Conservation (phyloP, 106 monocot genomes). For the Vanilla planifolia region DNA sequence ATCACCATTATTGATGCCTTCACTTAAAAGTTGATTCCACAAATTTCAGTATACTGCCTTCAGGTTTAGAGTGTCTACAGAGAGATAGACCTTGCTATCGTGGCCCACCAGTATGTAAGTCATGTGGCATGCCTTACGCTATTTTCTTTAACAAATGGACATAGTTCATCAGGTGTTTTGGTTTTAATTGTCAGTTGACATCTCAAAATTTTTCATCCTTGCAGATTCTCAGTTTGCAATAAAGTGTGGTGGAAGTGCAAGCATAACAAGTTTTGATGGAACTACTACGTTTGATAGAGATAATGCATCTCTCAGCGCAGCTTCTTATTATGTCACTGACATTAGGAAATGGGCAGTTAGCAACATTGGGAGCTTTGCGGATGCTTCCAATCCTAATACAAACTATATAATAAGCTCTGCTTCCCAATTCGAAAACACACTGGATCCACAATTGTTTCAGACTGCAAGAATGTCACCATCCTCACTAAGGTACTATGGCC, state of each 20-base stretch:
- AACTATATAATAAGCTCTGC: conserved; percentile 32
- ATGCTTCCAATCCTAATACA: conserved; percentile 16
- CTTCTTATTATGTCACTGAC: conserved; percentile 67
- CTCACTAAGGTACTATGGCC: conserved; percentile 85
- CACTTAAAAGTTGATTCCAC: neutral
- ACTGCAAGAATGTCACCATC: conserved; percentile 69
- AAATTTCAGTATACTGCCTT: conserved; percentile 40
- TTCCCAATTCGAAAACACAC: conserved; percentile 58
- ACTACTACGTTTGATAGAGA: conserved; percentile 47
- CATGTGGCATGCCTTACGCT: neutral
- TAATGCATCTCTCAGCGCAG: conserved; percentile 33
- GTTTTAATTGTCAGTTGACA: neutral
- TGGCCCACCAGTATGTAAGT: conserved; percentile 57
- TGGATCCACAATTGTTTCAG: conserved; percentile 71
- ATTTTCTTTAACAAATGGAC: neutral
- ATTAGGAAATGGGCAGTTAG: conserved; percentile 62
- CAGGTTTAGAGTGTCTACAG: conserved; percentile 79
- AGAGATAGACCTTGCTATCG: conserved; percentile 51
- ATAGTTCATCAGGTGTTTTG: no score
- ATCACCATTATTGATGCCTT: neutral
- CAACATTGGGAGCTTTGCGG: conserved; percentile 63
- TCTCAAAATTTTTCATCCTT: neutral
- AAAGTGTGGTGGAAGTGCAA: conserved; percentile 67
- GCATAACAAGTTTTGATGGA: conserved; percentile 36
- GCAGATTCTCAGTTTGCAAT: conserved; percentile 70